These are phyloP conservation scores for Globisporangium nagaii DNA, from an alignment of 352 stramenopile species.

Conservation along the genomic window DNA sequence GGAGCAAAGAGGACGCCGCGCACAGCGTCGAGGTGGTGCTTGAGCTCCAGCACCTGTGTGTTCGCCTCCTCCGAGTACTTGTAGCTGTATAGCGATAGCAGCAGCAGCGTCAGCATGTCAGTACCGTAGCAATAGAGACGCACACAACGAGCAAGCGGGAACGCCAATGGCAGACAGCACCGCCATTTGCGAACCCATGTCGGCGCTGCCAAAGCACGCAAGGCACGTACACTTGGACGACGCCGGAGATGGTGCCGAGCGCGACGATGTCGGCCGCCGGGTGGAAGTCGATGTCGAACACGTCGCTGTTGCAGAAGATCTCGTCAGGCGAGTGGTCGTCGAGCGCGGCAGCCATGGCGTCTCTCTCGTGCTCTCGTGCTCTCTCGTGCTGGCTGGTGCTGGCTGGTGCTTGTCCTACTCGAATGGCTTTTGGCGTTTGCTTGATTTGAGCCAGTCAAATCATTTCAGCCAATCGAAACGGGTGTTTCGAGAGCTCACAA, in stretches of 20 bases:
- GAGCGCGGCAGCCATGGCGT: constrained; percentile 48
- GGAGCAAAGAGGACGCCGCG: constrained; percentile 64
- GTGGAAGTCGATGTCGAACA: constrained; percentile 88
- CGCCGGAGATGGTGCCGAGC: constrained; percentile 62
- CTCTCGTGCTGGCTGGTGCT: not conserved
- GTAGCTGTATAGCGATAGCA: constrained; percentile 33
- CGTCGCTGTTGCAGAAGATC: constrained; percentile 65
- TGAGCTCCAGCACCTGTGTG: constrained; percentile 64
- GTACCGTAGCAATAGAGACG: not conserved
- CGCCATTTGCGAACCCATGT: constrained; percentile 2
- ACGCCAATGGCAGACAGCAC: not conserved
- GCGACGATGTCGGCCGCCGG: constrained; percentile 63
- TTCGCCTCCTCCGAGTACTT: constrained; percentile 76
- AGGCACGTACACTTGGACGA: constrained; percentile 71
- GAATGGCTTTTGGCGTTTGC: too few relatives aligned
- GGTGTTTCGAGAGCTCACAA: too few relatives aligned
- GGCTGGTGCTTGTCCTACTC: too few relatives aligned
- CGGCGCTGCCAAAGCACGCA: not conserved
- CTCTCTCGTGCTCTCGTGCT: not conserved
- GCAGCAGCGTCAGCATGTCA: not conserved
- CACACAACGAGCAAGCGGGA: not conserved
- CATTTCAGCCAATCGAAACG: too few relatives aligned
- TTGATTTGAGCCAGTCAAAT: too few relatives aligned
- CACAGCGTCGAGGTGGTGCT: constrained; percentile 69
- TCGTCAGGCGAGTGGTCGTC: constrained; percentile 78